Base-by-base conservation (phyloP, 1,139 yeast species). In the Geotrichum citri-aurantii region DNA sequence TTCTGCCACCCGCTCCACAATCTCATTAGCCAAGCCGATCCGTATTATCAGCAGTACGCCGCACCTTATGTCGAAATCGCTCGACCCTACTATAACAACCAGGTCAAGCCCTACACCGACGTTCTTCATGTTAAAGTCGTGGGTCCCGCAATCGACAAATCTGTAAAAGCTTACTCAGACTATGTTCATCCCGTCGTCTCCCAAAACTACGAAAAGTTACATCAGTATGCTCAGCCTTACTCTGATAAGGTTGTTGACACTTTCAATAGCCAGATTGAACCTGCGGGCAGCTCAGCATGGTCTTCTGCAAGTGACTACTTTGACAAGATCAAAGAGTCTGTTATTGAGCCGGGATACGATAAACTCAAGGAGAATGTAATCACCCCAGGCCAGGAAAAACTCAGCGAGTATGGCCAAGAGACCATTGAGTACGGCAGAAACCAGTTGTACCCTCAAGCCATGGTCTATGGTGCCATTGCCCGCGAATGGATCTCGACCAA, bases 11-110 rank as follows among this genome's bases (percentile, higher is more conserved):
- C n/a, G 10, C 14, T 40, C 29, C 44, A 49, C 49, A 24, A n/a
- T 14, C 46, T 33, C 40, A 12, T 24, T 42, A 29, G 40, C 33
- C 27, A 17, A 2, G 26, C 21, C 24, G 42, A 21, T 21, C 51
- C 47, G 12, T 23, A 37, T 33, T 55, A 50, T 42, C 14, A 27
- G 6, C 26, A 48, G 11, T 66, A 65, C 48, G 65, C 65, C 23
- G 63, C 62, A 31, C 69, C 70, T 12, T 64, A 62, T 23, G 64
- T 52, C 23, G 17, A 44, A 4, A n/a, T 37, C 19, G 55, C 44
- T 14, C 44, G 44, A n/a, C 44, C 44, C 19, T 37, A 37, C 44
- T 37, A 37, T n/a, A 17, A 37, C 10, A 14, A 37, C 44, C 44
- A 37, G 21, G 44, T 37, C 6, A 37, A 37, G 7, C 44, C 44